A percentile compares a stretch with the other conserved stretches of the same genome.
Conservation (phyloP, 2,329 filamentous ascomycete species). For the Pseudocercospora pini-densiflorae region DNA sequence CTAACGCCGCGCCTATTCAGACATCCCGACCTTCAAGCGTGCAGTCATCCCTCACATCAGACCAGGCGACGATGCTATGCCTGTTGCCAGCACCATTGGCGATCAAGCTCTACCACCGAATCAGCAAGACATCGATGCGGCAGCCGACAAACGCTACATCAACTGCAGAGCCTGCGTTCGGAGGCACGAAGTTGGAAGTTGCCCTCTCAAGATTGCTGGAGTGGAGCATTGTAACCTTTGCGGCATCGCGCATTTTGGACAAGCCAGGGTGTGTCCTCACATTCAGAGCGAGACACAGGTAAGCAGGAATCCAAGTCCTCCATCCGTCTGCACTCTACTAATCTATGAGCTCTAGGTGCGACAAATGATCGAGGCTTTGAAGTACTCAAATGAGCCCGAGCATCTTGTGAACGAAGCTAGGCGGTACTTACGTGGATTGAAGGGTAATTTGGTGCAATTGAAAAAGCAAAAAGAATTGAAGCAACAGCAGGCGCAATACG, state of each 20-base stretch:
- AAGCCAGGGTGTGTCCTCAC: slow-evolving; percentile 63
- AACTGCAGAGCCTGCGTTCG: slow-evolving; percentile 60
- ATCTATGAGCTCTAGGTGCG: slow-evolving; percentile 55
- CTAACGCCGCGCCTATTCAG: slow-evolving; percentile 14
- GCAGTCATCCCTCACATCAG: slow-evolving; percentile 19
- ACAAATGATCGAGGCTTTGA: slow-evolving; percentile 66
- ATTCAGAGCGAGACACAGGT: slow-evolving; percentile 61
- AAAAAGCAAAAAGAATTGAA: slow-evolving; percentile 51
- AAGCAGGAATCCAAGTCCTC: slow-evolving; percentile 7
- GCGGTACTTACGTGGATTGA: slow-evolving; percentile 62
- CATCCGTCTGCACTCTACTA: background rate
- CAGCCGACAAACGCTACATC: slow-evolving; percentile 19
- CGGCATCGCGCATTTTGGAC: slow-evolving; percentile 64
- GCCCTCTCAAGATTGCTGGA: slow-evolving; percentile 63
- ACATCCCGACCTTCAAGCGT: slow-evolving; percentile 26
- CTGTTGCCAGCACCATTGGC: background rate
- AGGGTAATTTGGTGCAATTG: slow-evolving; percentile 58
- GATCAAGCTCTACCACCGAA: slow-evolving; percentile 1
- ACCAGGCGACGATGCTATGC: slow-evolving; percentile 6
- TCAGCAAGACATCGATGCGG: background rate
- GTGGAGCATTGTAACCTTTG: slow-evolving; percentile 68
- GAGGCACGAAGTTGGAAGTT: slow-evolving; percentile 62
- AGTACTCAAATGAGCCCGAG: slow-evolving; percentile 60
- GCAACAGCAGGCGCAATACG: slow-evolving; percentile 20
- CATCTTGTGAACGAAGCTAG: slow-evolving; percentile 59